Evolutionary conservation across 2,329 filamentous ascomycete species (phyloP).

Genomic region (Venturiaceae sp.): DNA sequence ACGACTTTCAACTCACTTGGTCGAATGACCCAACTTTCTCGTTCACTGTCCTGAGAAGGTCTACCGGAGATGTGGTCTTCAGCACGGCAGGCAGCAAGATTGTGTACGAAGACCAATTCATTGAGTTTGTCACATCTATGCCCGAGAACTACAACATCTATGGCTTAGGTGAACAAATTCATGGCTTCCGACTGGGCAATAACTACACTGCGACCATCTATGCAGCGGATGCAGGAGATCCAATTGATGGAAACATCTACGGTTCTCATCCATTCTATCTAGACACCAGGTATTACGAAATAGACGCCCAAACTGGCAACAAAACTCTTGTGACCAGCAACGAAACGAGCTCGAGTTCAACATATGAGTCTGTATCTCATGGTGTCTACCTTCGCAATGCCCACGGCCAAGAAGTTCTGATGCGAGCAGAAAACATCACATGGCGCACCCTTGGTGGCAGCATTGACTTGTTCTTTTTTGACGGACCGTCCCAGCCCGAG

Average conservation of each 20-base stretch:
- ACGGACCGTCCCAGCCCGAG: slow-evolving; percentile 58
- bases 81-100: slow-evolving; percentile 53
- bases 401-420: slow-evolving; percentile 64
- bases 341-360: slow-evolving; percentile 25
- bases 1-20: slow-evolving; percentile 43
- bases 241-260: slow-evolving; percentile 59
- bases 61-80: slow-evolving; percentile 57
- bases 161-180: slow-evolving; percentile 65
- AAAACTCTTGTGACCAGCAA: slow-evolving; percentile 44
- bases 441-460: slow-evolving; percentile 68
- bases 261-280: slow-evolving; percentile 67
- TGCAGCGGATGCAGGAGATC: slow-evolving; percentile 58
- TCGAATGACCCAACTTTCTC: slow-evolving; percentile 48
- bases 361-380: slow-evolving; percentile 50
- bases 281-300: slow-evolving; percentile 65
- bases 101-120: slow-evolving; percentile 69
- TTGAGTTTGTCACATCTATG: slow-evolving; percentile 58
- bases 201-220: slow-evolving; percentile 62
- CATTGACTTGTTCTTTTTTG: slow-evolving; percentile 72
- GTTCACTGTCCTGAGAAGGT: slow-evolving; percentile 47
- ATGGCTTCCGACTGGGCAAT: slow-evolving; percentile 60
- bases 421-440: slow-evolving; percentile 54
- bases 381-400: slow-evolving; percentile 70
- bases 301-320: slow-evolving; percentile 35
- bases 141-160: slow-evolving; percentile 68